A percentile compares a stretch with the other conserved stretches of the same genome.
These are phyloP conservation scores for Cutaneotrichosporon mucoides DNA, from an alignment of 1,284 basidiomycete species.

Conservation along the genomic window DNA sequence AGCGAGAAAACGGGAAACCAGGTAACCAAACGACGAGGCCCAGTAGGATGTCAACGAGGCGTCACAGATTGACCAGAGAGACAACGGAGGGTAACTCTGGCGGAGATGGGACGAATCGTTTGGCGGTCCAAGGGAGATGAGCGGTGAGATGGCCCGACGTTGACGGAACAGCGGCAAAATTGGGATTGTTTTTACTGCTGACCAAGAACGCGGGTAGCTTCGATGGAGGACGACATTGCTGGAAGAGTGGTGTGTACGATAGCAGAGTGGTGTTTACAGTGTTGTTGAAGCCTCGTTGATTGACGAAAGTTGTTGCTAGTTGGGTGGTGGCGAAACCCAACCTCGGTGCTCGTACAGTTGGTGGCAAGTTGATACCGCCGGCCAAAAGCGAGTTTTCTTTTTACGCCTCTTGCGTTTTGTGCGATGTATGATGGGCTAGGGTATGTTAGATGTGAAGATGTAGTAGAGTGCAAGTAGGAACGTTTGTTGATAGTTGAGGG, in stretches of 20 bases:
- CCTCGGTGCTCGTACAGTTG: background rate
- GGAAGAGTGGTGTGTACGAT: background rate
- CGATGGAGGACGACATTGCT: background rate
- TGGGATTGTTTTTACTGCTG: background rate
- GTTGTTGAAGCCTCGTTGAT: background rate
- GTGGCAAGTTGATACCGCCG: background rate
- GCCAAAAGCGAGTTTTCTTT: background rate
- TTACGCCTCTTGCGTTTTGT: slow-evolving; percentile 5
- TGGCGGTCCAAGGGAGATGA: background rate
- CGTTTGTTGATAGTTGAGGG: no score
- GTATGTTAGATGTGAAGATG: background rate
- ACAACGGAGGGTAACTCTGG: no score
- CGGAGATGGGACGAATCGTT: no score
- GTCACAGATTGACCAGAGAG: background rate
- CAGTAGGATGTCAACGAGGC: background rate
- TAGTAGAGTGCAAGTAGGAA: background rate
- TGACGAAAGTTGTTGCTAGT: no score
- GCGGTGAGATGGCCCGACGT: background rate
- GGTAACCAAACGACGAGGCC: background rate
- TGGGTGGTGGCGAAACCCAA: background rate
- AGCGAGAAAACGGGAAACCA: slow-evolving; percentile 1
- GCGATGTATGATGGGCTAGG: background rate
- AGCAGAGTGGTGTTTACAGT: background rate
- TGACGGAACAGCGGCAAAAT: background rate
- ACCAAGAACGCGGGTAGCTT: background rate